Conservation (phyloP, 371 early-diverging fungal genomes). For the Mortierella sp. region DNA sequence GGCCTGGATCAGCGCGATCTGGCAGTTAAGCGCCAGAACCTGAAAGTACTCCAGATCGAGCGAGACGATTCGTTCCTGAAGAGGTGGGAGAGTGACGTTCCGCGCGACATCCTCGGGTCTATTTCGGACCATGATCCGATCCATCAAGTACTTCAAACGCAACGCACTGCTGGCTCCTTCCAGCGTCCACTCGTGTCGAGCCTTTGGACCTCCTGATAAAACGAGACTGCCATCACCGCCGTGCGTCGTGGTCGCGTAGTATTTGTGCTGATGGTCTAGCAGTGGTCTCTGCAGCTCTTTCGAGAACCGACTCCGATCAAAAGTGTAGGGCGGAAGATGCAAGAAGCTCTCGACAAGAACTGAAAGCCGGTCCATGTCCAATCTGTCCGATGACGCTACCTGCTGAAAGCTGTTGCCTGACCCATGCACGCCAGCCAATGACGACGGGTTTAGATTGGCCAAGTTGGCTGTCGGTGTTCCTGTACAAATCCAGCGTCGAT, state of each 20-base stretch:
- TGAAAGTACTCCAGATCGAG: slow-evolving; percentile 75
- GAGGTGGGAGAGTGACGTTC: slow-evolving; percentile 74
- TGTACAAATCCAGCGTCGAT: slow-evolving; percentile 84
- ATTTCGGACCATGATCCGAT: slow-evolving; percentile 77
- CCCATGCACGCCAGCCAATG: not conserved
- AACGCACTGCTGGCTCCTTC: slow-evolving; percentile 24
- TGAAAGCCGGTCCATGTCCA: slow-evolving; percentile 63
- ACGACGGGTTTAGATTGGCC: slow-evolving; percentile 57
- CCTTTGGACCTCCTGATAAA: not conserved
- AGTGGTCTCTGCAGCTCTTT: slow-evolving; percentile 30
- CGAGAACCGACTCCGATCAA: slow-evolving; percentile 32
- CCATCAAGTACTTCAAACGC: slow-evolving; percentile 65
- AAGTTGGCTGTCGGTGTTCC: slow-evolving; percentile 77
- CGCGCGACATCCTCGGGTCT: slow-evolving; percentile 63
- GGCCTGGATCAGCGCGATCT: slow-evolving; percentile 73
- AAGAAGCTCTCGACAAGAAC: slow-evolving; percentile 63
- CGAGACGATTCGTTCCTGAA: slow-evolving; percentile 64
- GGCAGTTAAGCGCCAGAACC: slow-evolving; percentile 73
- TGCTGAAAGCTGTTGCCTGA: not conserved
- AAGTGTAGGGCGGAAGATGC: slow-evolving; percentile 66
- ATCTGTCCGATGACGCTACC: slow-evolving; percentile 21
- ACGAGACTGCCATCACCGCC: no score
- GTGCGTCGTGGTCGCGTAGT: not conserved
- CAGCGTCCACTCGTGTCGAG: slow-evolving; percentile 17
- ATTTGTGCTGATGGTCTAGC: slow-evolving; percentile 22